Evolutionary conservation across 2,329 filamentous ascomycete genomes (phyloP).

Genomic region (Gaeumannomyces sp.): DNA sequence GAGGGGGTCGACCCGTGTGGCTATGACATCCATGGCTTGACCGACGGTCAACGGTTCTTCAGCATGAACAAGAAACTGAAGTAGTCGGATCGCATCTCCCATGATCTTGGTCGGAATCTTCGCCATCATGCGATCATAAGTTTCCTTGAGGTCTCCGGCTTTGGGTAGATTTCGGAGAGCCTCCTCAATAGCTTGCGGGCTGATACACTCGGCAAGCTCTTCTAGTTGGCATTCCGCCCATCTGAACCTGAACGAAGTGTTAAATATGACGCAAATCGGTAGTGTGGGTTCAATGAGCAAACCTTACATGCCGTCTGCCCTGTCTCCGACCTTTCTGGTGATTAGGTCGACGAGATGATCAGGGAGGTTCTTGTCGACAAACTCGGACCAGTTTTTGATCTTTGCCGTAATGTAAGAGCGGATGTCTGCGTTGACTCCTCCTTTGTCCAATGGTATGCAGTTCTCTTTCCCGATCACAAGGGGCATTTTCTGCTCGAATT

Average conservation of each 20-base stretch:
- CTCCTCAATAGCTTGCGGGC: not conserved
- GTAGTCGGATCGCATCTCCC: not conserved
- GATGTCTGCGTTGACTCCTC: not conserved
- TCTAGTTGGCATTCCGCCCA: slow-evolving; percentile 1
- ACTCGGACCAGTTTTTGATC: not conserved
- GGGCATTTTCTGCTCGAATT: not conserved
- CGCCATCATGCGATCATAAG: not conserved
- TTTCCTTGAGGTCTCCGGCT: not conserved
- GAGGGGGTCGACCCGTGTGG: not conserved
- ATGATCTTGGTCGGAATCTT: not conserved
- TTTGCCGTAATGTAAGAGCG: not conserved
- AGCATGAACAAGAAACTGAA: slow-evolving; percentile 1
- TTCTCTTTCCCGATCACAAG: not conserved
- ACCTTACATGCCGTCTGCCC: slow-evolving; percentile 1
- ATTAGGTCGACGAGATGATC: too few relatives aligned
- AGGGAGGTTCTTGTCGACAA: not conserved
- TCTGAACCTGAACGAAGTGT: not conserved
- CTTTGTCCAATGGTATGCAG: not conserved
- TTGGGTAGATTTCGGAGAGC: not conserved
- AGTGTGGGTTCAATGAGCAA: not conserved
- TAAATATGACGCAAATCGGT: too few relatives aligned
- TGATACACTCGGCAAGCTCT: not conserved
- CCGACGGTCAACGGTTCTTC: not conserved
- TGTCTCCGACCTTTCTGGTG: too few relatives aligned
- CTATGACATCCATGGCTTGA: not conserved